Evolutionary conservation across 23 red algal species (phyloP).

Genomic region (Gracilaria vermiculophylla): DNA sequence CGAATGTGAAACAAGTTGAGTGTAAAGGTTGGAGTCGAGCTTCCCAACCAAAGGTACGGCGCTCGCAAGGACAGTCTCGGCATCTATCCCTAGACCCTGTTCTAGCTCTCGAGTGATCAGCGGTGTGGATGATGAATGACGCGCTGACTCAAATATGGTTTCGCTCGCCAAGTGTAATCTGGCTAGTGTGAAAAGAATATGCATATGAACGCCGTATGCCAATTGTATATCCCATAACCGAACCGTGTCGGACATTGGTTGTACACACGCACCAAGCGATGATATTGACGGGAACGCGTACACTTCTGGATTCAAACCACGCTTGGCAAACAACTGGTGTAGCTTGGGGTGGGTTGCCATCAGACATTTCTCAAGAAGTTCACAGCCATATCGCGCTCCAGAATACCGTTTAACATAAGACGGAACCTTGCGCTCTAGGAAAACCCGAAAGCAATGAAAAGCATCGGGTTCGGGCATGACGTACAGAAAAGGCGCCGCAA

Average conservation of each 20-base stretch:
- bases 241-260: slow-evolving; percentile 83
- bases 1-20: slow-evolving; percentile 27
- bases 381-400: slow-evolving; percentile 74
- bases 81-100: slow-evolving; percentile 67
- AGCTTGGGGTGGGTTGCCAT: slow-evolving; percentile 43
- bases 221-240: slow-evolving; percentile 89
- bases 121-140: slow-evolving; percentile 28
- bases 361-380: slow-evolving; percentile 71
- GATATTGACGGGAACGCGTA: slow-evolving; percentile 90
- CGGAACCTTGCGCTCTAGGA: slow-evolving; percentile 69
- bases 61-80: slow-evolving; percentile 62
- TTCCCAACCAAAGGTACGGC: slow-evolving; percentile 35
- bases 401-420: slow-evolving; percentile 81
- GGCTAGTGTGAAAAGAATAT: slow-evolving; percentile 82
- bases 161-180: slow-evolving; percentile 68
- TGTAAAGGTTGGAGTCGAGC: slow-evolving; percentile 32
- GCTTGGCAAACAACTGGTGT: slow-evolving; percentile 34
- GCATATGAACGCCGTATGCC: slow-evolving; percentile 82
- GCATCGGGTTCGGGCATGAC: slow-evolving; percentile 95
- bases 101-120: slow-evolving; percentile 66
- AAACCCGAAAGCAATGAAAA: slow-evolving; percentile 78
- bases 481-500: slow-evolving; percentile 90
- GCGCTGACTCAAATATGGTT: slow-evolving; percentile 29
- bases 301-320: slow-evolving; percentile 69
- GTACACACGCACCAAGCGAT: slow-evolving; percentile 78